Conservation (phyloP, 768 basidiomycete genomes). For the Pleurotus tuoliensis region DNA sequence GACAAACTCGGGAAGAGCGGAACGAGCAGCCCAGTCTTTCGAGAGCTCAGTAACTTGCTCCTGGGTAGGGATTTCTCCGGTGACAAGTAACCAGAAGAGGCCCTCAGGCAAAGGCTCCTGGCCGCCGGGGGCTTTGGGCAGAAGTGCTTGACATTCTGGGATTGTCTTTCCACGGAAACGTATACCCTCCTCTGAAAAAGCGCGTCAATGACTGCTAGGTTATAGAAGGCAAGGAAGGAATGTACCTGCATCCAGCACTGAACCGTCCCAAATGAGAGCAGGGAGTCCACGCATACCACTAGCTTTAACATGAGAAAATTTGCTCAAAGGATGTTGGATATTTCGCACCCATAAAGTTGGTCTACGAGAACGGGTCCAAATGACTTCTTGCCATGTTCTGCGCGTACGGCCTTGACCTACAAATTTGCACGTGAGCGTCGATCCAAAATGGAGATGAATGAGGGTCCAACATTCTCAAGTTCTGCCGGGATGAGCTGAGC, state of each 20-base stretch:
- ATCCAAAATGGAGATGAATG: not conserved
- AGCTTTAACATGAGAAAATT: slow-evolving; percentile 7
- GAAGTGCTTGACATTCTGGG: slow-evolving; percentile 79
- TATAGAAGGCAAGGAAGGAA: slow-evolving; percentile 7
- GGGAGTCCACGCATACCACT: slow-evolving; percentile 89
- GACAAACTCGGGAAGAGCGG: slow-evolving; percentile 89
- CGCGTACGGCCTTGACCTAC: slow-evolving; percentile 80
- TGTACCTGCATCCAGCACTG: slow-evolving; percentile 89
- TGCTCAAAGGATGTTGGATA: not conserved
- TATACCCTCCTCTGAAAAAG: slow-evolving; percentile 80
- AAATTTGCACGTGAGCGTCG: slow-evolving; percentile 6
- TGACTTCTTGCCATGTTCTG: slow-evolving; percentile 85
- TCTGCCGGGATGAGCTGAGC: slow-evolving; percentile 91
- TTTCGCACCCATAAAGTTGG: slow-evolving; percentile 78
- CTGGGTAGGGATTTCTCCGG: slow-evolving; percentile 89
- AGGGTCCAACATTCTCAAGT: slow-evolving; percentile 57
- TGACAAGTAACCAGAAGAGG: slow-evolving; percentile 94
- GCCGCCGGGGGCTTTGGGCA: slow-evolving; percentile 88
- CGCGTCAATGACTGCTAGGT: slow-evolving; percentile 9
- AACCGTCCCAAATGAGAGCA: slow-evolving; percentile 97
- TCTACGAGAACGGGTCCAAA: slow-evolving; percentile 91
- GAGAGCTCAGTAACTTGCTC: slow-evolving; percentile 86
- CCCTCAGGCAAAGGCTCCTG: slow-evolving; percentile 90
- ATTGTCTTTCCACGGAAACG: slow-evolving; percentile 97
- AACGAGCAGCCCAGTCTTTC: slow-evolving; percentile 92